Evolutionary conservation across 2,329 filamentous ascomycete species (phyloP).

Genomic region (Sphaerulina vaccinii): DNA sequence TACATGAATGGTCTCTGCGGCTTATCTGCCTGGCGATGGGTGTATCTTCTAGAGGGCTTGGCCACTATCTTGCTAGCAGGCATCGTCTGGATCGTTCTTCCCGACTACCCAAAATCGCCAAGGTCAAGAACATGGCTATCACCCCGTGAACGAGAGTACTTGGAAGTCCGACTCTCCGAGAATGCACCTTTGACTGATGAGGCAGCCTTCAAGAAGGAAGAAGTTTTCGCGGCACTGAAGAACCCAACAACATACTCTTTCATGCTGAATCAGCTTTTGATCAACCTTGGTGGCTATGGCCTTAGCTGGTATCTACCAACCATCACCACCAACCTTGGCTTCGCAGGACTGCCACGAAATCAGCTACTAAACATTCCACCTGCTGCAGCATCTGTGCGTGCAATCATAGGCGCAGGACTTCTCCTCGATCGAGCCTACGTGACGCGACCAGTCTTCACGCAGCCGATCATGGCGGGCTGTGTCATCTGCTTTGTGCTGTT

Average conservation of each 20-base stretch:
- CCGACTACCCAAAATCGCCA: constrained; percentile 46
- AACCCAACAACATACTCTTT: constrained; percentile 41
- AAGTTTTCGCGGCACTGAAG: constrained; percentile 54
- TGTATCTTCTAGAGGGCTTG: constrained; percentile 63
- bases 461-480: constrained; percentile 44
- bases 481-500: constrained; percentile 48
- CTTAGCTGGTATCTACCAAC: constrained; percentile 50
- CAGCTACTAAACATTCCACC: constrained; percentile 44
- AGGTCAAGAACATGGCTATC: constrained; percentile 52
- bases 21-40: constrained; percentile 49
- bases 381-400: constrained; percentile 29
- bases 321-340: constrained; percentile 61
- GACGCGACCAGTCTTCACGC: constrained; percentile 43
- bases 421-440: constrained; percentile 44
- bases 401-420: constrained; percentile 35
- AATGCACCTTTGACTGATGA: constrained; percentile 43
- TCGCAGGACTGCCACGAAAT: constrained; percentile 52
- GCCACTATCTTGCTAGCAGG: constrained; percentile 51
- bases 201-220: constrained; percentile 57
- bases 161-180: constrained; percentile 47
- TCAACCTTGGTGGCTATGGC: constrained; percentile 58
- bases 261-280: constrained; percentile 56
- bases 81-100: constrained; percentile 51
- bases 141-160: constrained; percentile 49
- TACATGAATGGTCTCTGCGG: constrained; percentile 52